Percentiles rank a stretch among this genome's conserved stretches.
These are phyloP conservation scores for Trichophyton equinum DNA, from an alignment of 2,329 filamentous ascomycete species.

Conservation along the genomic window DNA sequence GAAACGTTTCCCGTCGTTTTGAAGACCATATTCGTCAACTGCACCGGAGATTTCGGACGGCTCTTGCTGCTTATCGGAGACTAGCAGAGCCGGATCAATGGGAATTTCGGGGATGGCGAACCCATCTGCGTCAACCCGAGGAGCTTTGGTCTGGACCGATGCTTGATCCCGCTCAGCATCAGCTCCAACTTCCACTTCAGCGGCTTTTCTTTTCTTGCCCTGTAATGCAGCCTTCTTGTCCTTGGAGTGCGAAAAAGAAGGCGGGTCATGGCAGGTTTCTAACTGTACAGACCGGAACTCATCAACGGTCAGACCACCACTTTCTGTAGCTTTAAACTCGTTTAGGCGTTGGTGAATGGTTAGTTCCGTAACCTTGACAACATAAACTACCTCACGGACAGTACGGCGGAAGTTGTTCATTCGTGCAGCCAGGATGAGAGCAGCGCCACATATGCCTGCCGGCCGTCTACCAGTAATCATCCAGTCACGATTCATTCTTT, in stretches of 20 bases:
- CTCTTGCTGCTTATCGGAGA: not conserved
- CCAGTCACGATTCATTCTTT: slow-evolving; percentile 93
- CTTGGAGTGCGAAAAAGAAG: slow-evolving; percentile 53
- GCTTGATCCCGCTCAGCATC: slow-evolving; percentile 26
- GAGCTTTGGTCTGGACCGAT: slow-evolving; percentile 9
- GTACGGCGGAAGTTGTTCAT: slow-evolving; percentile 98
- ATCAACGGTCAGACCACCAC: slow-evolving; percentile 71
- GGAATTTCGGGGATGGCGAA: slow-evolving; percentile 50
- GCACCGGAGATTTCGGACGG: not conserved
- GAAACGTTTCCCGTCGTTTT: slow-evolving; percentile 6
- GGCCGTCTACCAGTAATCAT: slow-evolving; percentile 90
- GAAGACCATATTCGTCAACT: not conserved
- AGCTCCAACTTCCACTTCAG: slow-evolving; percentile 38
- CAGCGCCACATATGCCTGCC: slow-evolving; percentile 86
- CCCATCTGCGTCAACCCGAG: slow-evolving; percentile 51
- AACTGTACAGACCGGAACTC: slow-evolving; percentile 51
- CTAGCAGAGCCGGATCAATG: slow-evolving; percentile 33
- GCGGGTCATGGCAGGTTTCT: slow-evolving; percentile 67
- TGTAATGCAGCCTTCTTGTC: slow-evolving; percentile 46
- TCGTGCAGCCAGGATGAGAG: slow-evolving; percentile 82
- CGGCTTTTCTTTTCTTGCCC: slow-evolving; percentile 25
- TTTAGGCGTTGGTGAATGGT: slow-evolving; percentile 85
- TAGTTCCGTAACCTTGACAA: slow-evolving; percentile 88
- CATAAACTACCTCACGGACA: slow-evolving; percentile 89
- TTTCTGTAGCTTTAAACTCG: slow-evolving; percentile 81